Percentiles rank a stretch among this genome's conserved stretches.
These are phyloP conservation scores for Cafeteria roenbergensis DNA, from an alignment of 108 stramenopile species.

Conservation along the genomic window DNA sequence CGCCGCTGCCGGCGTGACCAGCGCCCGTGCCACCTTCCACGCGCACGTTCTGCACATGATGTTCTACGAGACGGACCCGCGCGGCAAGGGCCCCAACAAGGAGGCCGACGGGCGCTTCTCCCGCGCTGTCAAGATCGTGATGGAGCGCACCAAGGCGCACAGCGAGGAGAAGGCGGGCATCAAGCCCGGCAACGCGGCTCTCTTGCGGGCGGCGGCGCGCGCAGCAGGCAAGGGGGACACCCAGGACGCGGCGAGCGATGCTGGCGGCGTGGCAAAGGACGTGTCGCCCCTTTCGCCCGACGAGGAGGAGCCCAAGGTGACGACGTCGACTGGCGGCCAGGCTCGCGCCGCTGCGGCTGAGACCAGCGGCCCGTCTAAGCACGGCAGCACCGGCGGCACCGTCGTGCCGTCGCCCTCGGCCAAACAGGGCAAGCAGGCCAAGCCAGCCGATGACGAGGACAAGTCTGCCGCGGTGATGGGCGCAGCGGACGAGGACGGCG, in stretches of 20 bases:
- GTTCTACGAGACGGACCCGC: not conserved
- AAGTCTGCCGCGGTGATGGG: no score
- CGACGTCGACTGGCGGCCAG: not conserved
- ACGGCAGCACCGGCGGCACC: not conserved
- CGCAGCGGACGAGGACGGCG: slow-evolving; percentile 7
- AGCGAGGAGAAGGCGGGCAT: not conserved
- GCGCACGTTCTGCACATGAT: not conserved
- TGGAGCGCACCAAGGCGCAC: not conserved
- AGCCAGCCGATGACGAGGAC: no score
- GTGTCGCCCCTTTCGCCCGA: not conserved
- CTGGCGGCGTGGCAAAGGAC: not conserved
- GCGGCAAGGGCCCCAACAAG: not conserved
- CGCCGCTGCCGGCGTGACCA: not conserved
- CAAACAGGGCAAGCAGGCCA: slow-evolving; percentile 1
- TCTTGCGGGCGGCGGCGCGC: not conserved
- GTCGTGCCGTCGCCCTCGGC: not conserved
- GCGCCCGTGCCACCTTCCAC: not conserved
- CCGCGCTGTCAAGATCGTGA: not conserved
- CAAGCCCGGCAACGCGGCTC: not conserved
- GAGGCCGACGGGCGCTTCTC: not conserved
- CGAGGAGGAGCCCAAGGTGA: not conserved
- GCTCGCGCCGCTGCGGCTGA: not conserved
- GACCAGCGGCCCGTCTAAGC: no score
- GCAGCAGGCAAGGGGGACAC: not conserved
- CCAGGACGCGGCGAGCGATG: not conserved